phyloP scores from a whole-genome alignment of 2,329 filamentous ascomycete species.

The Clarireedia hainanense region DNA sequence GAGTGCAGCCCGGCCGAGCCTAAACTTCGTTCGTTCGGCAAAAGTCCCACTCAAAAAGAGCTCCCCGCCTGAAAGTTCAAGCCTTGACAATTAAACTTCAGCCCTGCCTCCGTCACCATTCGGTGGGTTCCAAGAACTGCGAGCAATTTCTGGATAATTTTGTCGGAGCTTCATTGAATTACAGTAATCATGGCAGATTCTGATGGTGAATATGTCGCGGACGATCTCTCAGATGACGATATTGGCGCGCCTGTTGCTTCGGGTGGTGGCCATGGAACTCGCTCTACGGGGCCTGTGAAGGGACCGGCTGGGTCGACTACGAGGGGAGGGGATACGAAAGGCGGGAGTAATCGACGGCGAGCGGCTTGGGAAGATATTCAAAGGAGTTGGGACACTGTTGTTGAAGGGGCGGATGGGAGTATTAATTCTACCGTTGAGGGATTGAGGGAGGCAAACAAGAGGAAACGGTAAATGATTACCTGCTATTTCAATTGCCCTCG shows the following conservation, averaged over 20 bases:
- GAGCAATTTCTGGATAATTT: no score
- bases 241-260: conserved; percentile 32
- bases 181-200: conserved; percentile 56
- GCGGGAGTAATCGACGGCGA: conserved; percentile 33
- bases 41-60: neutral
- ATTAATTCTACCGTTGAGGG: conserved; percentile 66
- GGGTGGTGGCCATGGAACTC: conserved; percentile 22
- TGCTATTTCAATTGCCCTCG: neutral
- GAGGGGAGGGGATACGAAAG: conserved; percentile 24
- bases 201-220: conserved; percentile 60
- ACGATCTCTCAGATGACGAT: conserved; percentile 59
- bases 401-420: conserved; percentile 72
- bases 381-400: conserved; percentile 63
- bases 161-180: neutral
- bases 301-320: conserved; percentile 21
- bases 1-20: no score
- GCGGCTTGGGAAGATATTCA: conserved; percentile 61
- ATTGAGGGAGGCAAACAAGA: conserved; percentile 73
- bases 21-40: neutral
- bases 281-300: conserved; percentile 24
- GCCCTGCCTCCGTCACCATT: conserved; percentile 2
- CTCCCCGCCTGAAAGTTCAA: neutral
- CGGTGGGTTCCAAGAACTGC: no score
- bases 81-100: conserved; percentile 6
- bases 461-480: conserved; percentile 48